These are phyloP conservation scores for Paraphysoderma sedebokerense DNA, from an alignment of 371 early-diverging fungal species.

Conservation along the genomic window DNA sequence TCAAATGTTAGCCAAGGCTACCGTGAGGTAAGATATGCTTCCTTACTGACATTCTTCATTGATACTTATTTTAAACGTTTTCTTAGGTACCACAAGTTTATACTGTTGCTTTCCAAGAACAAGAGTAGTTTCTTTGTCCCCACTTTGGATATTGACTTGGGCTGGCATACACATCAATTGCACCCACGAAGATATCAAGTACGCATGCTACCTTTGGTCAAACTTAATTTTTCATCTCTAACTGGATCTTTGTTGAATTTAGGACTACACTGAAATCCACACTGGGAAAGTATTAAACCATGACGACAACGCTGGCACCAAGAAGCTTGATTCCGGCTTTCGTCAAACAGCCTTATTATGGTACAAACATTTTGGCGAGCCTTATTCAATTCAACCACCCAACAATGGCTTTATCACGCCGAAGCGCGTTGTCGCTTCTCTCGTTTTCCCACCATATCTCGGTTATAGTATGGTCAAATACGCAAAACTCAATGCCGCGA, in stretches of 20 bases:
- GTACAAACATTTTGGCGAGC: conserved; percentile 7
- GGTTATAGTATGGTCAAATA: not conserved
- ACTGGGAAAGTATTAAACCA: conserved; percentile 12
- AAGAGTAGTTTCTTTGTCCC: conserved; percentile 13
- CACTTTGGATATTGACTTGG: conserved; percentile 19
- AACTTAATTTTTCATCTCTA: too few relatives aligned
- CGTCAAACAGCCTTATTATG: conserved; percentile 8
- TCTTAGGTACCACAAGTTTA: conserved; percentile 16
- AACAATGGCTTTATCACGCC: not conserved
- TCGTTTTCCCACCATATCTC: not conserved
- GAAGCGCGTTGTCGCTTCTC: not conserved
- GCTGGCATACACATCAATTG: conserved; percentile 23
- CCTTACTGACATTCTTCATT: too few relatives aligned
- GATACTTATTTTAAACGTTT: too few relatives aligned
- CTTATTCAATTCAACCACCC: conserved; percentile 1
- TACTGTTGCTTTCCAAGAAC: conserved; percentile 10
- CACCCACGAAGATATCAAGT: conserved; percentile 12
- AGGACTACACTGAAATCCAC: conserved; percentile 2
- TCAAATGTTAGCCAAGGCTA: too few relatives aligned
- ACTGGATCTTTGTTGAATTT: too few relatives aligned
- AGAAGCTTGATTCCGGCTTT: conserved; percentile 7
- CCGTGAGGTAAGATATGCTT: conserved; percentile 6
- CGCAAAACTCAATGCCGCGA: not conserved
- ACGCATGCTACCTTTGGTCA: too few relatives aligned
- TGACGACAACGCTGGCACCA: conserved; percentile 11